A percentile compares a stretch with the other conserved stretches of the same genome.
These are phyloP conservation scores for Linnemannia exigua DNA, from an alignment of 192 early-diverging fungal genomes.

Conservation along the genomic window DNA sequence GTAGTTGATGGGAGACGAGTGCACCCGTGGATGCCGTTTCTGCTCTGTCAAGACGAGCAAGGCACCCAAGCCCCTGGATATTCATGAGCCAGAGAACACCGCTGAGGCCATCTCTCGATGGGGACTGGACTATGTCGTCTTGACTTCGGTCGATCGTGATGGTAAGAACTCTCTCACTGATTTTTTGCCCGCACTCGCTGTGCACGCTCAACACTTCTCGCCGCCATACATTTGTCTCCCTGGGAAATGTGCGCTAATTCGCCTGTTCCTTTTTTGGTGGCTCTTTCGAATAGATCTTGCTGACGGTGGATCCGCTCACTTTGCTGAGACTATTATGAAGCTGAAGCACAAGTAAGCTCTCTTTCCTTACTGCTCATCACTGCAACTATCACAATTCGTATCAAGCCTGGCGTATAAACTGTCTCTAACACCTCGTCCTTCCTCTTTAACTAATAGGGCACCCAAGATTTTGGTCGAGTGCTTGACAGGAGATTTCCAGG, in stretches of 20 bases:
- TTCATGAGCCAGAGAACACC: slow-evolving; percentile 92
- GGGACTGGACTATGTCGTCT: slow-evolving; percentile 97
- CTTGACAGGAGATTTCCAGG: slow-evolving; percentile 94
- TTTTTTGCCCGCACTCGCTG: background rate
- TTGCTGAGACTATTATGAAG: slow-evolving; percentile 90
- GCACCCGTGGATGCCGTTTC: slow-evolving; percentile 97
- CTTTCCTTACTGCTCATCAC: background rate
- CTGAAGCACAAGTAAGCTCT: slow-evolving; percentile 84
- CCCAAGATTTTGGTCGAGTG: slow-evolving; percentile 97
- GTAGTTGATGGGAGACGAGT: slow-evolving; percentile 97
- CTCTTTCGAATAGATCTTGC: slow-evolving; percentile 73
- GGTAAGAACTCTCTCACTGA: slow-evolving; percentile 52
- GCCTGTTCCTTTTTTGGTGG: slow-evolving; percentile 4
- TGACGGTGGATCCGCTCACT: slow-evolving; percentile 94
- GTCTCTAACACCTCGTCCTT: slow-evolving; percentile 7
- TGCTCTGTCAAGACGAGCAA: slow-evolving; percentile 98
- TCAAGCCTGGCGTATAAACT: background rate
- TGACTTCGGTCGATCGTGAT: slow-evolving; percentile 98
- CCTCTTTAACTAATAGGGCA: slow-evolving; percentile 62
- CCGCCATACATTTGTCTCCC: no score
- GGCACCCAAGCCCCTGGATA: slow-evolving; percentile 86
- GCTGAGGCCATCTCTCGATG: slow-evolving; percentile 93
- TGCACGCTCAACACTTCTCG: background rate
- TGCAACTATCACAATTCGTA: background rate
- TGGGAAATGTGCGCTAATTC: background rate